Base-by-base conservation (phyloP, 2,329 filamentous ascomycete genomes). In the Colletotrichum higginsianum region DNA sequence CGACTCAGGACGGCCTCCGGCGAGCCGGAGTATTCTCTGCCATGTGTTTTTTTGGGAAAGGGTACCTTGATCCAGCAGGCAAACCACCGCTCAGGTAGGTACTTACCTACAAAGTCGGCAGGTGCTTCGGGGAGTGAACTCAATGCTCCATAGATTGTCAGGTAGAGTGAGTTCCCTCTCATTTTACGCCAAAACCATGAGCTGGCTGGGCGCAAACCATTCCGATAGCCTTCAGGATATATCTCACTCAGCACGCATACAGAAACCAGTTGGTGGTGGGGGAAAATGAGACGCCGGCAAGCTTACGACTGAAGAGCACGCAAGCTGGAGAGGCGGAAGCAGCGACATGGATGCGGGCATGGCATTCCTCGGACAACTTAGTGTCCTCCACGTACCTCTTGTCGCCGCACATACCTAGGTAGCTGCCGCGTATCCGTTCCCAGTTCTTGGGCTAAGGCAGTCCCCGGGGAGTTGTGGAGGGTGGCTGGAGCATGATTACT, bases 361-460 rank as follows among this genome's bases (percentile, higher is more conserved):
- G 26, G 21, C 47, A 57, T 30, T 44, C 35, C 3, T 56, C 40
- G 56, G 58, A 67, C 42, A 63, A 35, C 35, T 16, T 55, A 40
- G 63, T 67, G 57, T 38, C 47, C 18, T 53, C 18, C 61, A 67
- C 63, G 35, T 56, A 50, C 23, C 42, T 53, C 23, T 40, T 44
- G 21, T 12, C 50, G 49, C 26, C 52, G 35, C 42, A 67, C 11
- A 38, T 38, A 35, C 5, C 26, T 30, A 5, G 30, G 42, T 42
- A n/a, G 30, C 64, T 71, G 68, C 68, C 68, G 65, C 65, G 68
- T 67, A 68, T 38, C 68, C 68, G 65, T 58, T 52, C 23, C 44
- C 58, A 58, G 15, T 55, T 55, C 57, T 68, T 68, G 52, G 64
- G 23, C 56, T 58, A 23, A 21, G 38, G n/a, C 55, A 40, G 55